These are phyloP conservation scores for Lentithecium fluviatile DNA, from an alignment of 495 filamentous ascomycete genomes.

Conservation along the genomic window DNA sequence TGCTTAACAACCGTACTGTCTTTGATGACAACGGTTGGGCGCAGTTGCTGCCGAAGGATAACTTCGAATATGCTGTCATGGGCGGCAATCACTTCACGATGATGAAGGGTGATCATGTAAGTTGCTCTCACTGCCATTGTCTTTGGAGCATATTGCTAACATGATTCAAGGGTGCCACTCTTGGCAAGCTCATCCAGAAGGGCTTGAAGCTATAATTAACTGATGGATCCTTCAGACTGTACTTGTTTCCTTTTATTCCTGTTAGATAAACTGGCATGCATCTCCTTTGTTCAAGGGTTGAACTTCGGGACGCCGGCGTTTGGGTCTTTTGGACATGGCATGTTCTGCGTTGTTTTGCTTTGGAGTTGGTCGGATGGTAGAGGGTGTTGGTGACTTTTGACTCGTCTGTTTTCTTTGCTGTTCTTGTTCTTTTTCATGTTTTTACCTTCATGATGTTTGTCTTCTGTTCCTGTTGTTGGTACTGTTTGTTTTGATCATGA, in stretches of 20 bases:
- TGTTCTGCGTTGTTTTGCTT: background rate
- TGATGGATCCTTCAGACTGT: background rate
- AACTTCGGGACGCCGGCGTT: conserved; percentile 27
- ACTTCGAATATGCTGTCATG: conserved; percentile 62
- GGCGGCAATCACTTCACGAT: conserved; percentile 70
- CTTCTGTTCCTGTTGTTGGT: background rate
- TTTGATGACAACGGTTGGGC: conserved; percentile 81
- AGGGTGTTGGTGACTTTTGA: background rate
- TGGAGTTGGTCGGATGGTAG: conserved; percentile 8
- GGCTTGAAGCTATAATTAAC: conserved; percentile 31
- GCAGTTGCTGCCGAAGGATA: conserved; percentile 63
- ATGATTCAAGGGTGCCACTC: conserved; percentile 32
- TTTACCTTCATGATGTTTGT: no score
- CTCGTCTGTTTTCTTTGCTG: background rate
- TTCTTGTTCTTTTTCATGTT: background rate
- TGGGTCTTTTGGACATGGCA: background rate
- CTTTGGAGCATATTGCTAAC: conserved; percentile 25
- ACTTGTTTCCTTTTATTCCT: background rate
- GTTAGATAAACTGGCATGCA: conserved; percentile 15
- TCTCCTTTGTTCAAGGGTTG: conserved; percentile 27
- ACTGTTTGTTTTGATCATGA: background rate
- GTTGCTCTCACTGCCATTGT: conserved; percentile 28
- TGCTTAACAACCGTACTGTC: conserved; percentile 74
- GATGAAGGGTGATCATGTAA: conserved; percentile 61
- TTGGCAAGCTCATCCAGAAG: conserved; percentile 39